Percentiles rank a stretch among this genome's conserved stretches.
Conservation (phyloP, 179 eudicot species). For the Silene noctiflora region DNA sequence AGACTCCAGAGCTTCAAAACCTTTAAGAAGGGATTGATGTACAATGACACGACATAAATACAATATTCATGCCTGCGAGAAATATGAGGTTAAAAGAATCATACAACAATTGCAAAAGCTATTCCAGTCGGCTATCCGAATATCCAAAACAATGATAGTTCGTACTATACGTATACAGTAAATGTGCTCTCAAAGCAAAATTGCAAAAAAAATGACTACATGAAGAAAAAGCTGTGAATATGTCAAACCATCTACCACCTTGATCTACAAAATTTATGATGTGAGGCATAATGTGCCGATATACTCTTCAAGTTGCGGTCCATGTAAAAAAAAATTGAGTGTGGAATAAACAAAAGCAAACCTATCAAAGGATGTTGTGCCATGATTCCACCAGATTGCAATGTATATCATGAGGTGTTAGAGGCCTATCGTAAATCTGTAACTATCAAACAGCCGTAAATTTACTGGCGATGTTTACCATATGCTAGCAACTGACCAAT, state of each 20-base stretch:
- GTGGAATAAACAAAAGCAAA: background rate
- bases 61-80: background rate
- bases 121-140: background rate
- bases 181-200: background rate
- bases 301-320: background rate
- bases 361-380: background rate
- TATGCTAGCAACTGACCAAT: constrained; percentile 53
- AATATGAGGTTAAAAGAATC: background rate
- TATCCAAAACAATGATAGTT: too few relatives aligned
- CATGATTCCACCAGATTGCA: background rate
- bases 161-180: background rate
- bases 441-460: background rate
- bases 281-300: background rate
- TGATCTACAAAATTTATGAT: constrained; percentile 18
- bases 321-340: background rate
- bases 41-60: too few relatives aligned
- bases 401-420: constrained; percentile 7
- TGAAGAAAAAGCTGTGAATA: background rate
- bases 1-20: too few relatives aligned
- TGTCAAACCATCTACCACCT: constrained; percentile 4
- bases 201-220: background rate
- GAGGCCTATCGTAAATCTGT: constrained; percentile 2
- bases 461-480: constrained; percentile 38
- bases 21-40: too few relatives aligned
- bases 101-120: too few relatives aligned